phyloP scores from a whole-genome alignment of 441 rosid genomes.

The Arabidopsis hybrid region DNA sequence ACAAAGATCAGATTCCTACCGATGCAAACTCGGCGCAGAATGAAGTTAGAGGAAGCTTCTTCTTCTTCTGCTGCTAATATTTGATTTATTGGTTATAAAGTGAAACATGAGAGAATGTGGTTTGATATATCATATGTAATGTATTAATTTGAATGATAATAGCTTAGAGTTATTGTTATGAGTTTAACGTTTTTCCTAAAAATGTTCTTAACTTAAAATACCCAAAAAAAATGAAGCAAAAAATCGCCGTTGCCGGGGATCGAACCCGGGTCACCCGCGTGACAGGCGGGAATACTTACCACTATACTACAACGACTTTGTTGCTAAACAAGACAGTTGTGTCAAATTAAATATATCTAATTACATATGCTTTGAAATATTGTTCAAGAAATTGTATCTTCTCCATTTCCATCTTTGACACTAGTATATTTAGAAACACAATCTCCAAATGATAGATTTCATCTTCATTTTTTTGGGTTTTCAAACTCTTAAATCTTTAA shows the following conservation, averaged over 20 bases:
- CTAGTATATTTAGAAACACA: no score
- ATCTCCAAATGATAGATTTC: no score
- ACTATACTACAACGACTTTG: slow-evolving; percentile 86
- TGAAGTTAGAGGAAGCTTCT: slow-evolving; percentile 39
- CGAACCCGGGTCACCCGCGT: slow-evolving; percentile 97
- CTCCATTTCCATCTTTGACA: no score
- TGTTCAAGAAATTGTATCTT: no score
- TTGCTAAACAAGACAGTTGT: neutral
- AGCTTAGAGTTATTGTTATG: slow-evolving; percentile 17
- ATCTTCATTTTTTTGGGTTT: no score
- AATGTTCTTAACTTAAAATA: neutral
- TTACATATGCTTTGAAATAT: no score
- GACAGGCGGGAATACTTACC: slow-evolving; percentile 95
- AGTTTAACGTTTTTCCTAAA: neutral
- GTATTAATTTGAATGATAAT: neutral
- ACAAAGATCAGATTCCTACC: slow-evolving; percentile 22
- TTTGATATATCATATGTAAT: slow-evolving; percentile 3
- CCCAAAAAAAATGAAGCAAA: neutral
- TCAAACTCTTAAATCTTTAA: neutral
- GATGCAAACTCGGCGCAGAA: slow-evolving; percentile 31
- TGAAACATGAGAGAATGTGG: neutral
- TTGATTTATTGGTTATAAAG: neutral
- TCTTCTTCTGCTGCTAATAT: slow-evolving; percentile 42
- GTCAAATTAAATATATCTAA: no score
- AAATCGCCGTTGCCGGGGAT: slow-evolving; percentile 82